Percentiles rank a stretch among this genome's conserved stretches.
Conservation (phyloP, 73 alveolate genomes). For the Blepharisma japonicum region DNA sequence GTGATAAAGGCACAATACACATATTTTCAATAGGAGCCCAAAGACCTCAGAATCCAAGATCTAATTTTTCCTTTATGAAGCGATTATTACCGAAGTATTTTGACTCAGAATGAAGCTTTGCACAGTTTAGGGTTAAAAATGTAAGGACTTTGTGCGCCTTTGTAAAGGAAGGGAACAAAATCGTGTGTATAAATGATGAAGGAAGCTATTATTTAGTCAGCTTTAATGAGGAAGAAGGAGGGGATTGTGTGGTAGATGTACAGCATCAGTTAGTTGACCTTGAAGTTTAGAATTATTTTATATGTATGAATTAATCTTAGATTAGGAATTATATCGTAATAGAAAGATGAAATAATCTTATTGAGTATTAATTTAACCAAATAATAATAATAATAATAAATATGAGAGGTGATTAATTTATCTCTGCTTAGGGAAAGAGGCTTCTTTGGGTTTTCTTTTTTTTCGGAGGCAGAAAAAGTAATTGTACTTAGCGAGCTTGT, state of each 20-base stretch:
- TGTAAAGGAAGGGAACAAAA: background rate
- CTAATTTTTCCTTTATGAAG: slow-evolving; percentile 16
- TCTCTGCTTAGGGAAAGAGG: too few relatives aligned
- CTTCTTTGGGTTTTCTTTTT: too few relatives aligned
- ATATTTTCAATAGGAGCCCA: slow-evolving; percentile 55
- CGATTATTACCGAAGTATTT: slow-evolving; percentile 15
- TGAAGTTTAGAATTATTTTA: too few relatives aligned
- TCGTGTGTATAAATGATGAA: background rate
- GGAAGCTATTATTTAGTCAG: background rate
- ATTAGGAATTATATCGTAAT: too few relatives aligned
- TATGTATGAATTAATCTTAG: too few relatives aligned
- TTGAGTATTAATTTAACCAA: too few relatives aligned
- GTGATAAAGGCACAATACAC: slow-evolving; percentile 96
- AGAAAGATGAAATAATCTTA: too few relatives aligned
- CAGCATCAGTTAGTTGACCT: too few relatives aligned
- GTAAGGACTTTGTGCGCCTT: slow-evolving; percentile 20
- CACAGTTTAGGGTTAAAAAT: slow-evolving; percentile 33
- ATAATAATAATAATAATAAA: too few relatives aligned
- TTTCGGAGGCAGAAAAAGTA: too few relatives aligned
- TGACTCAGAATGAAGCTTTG: slow-evolving; percentile 25
- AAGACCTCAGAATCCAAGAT: background rate
- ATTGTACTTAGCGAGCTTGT: too few relatives aligned
- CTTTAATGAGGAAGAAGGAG: background rate
- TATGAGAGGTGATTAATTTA: too few relatives aligned
- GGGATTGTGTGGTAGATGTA: background rate